Conservation (phyloP, 495 filamentous ascomycete genomes). For the Annulohypoxylon moriforme region DNA sequence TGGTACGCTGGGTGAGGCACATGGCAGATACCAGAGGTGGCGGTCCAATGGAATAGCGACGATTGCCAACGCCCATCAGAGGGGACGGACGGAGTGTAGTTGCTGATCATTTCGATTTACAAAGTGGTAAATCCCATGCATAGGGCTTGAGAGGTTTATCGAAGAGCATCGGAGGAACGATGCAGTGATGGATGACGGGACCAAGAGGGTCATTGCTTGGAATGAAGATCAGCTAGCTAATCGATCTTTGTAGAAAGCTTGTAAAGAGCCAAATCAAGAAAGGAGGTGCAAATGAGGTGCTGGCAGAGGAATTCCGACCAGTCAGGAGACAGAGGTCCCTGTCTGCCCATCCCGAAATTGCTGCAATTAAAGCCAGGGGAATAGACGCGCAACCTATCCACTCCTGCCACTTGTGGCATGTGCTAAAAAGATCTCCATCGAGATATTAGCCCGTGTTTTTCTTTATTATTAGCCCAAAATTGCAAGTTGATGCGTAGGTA, state of each 20-base stretch:
- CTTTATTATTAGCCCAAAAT: slow-evolving; percentile 14
- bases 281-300: slow-evolving; percentile 13
- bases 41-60: slow-evolving; percentile 2
- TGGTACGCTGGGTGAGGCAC: background rate
- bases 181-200: slow-evolving; percentile 10
- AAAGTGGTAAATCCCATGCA: background rate
- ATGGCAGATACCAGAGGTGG: background rate
- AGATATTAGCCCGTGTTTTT: slow-evolving; percentile 19
- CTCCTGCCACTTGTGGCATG: slow-evolving; percentile 43
- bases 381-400: slow-evolving; percentile 42
- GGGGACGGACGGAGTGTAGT: background rate
- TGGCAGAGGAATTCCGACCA: slow-evolving; percentile 34
- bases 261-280: slow-evolving; percentile 30
- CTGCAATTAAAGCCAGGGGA: slow-evolving; percentile 43
- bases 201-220: slow-evolving; percentile 29
- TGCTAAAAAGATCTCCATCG: slow-evolving; percentile 42
- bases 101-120: slow-evolving; percentile 4
- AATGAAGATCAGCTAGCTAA: slow-evolving; percentile 40
- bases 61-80: background rate
- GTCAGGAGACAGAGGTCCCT: slow-evolving; percentile 28
- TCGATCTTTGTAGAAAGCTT: slow-evolving; percentile 29
- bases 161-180: slow-evolving; percentile 8
- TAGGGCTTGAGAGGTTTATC: background rate
- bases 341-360: slow-evolving; percentile 40
- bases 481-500: background rate